A percentile compares a stretch with the other conserved stretches of the same genome.
Evolutionary conservation across 768 basidiomycete species (phyloP).

Genomic region (Myochromella boudieri): DNA sequence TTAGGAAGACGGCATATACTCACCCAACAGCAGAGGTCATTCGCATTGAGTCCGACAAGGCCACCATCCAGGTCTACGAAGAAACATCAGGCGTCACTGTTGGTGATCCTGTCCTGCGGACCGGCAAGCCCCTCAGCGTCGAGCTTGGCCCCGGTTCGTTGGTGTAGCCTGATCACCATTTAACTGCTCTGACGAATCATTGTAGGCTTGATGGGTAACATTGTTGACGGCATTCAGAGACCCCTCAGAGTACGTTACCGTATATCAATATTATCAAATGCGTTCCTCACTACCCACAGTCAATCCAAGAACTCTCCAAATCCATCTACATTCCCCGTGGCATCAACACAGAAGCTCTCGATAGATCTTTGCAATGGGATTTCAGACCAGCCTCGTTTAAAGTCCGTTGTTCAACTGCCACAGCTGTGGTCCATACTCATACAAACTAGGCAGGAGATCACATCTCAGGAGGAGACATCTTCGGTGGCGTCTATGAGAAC

Average conservation of each 20-base stretch:
- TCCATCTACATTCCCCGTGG: slow-evolving; percentile 99
- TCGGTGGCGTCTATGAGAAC: slow-evolving; percentile 95
- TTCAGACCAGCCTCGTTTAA: slow-evolving; percentile 84
- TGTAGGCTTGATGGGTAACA: slow-evolving; percentile 96
- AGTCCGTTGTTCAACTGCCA: slow-evolving; percentile 34
- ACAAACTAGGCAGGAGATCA: slow-evolving; percentile 84
- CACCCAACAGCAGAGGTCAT: slow-evolving; percentile 78
- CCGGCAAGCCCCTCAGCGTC: slow-evolving; percentile 96
- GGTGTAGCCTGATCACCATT: not conserved
- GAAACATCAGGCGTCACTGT: slow-evolving; percentile 99
- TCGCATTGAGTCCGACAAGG: slow-evolving; percentile 96
- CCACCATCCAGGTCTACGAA: slow-evolving; percentile 98
- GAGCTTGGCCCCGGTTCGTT: slow-evolving; percentile 91
- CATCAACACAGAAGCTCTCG: slow-evolving; percentile 95
- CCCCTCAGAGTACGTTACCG: slow-evolving; percentile 69
- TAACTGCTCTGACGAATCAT: not conserved
- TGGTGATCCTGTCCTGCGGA: slow-evolving; percentile 95
- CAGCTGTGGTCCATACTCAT: slow-evolving; percentile 9
- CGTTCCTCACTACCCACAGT: slow-evolving; percentile 34
- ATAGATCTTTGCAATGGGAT: slow-evolving; percentile 90
- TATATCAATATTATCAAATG: not conserved
- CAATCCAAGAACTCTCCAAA: slow-evolving; percentile 94
- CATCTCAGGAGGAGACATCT: slow-evolving; percentile 95
- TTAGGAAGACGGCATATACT: slow-evolving; percentile 5
- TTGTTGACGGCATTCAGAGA: slow-evolving; percentile 96